These are phyloP conservation scores for Penicillium nucicola DNA, from an alignment of 495 filamentous ascomycete genomes.

Conservation along the genomic window DNA sequence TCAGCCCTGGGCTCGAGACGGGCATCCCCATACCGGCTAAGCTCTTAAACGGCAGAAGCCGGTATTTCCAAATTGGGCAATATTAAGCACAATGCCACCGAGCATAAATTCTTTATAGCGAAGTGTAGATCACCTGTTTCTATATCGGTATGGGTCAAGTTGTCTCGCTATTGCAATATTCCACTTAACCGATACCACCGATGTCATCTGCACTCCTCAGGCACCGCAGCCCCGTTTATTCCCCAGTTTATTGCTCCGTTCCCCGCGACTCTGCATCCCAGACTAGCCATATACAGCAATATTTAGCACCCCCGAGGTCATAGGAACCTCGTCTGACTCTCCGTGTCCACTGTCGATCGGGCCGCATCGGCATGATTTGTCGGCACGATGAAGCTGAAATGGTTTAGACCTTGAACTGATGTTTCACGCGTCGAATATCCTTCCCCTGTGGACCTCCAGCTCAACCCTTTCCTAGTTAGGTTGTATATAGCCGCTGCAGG, in stretches of 20 bases:
- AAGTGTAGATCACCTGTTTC: too few species aligned
- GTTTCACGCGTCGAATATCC: neutral
- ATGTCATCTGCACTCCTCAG: neutral
- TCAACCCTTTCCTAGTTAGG: constrained; percentile 14
- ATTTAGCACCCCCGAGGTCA: constrained; percentile 2
- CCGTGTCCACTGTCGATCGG: neutral
- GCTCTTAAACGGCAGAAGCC: constrained; percentile 7
- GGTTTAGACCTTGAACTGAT: constrained; percentile 3
- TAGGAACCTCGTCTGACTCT: neutral
- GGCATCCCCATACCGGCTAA: constrained; percentile 5
- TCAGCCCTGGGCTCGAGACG: neutral
- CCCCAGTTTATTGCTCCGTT: constrained; percentile 6
- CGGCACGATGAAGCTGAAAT: neutral
- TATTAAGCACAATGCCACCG: constrained; percentile 4
- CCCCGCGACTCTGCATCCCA: neutral
- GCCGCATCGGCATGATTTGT: constrained; percentile 11
- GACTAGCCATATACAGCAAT: constrained; percentile 8
- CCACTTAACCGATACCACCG: neutral
- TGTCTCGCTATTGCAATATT: too few species aligned
- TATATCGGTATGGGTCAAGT: too few species aligned
- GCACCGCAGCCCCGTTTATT: neutral
- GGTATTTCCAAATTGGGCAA: constrained; percentile 6
- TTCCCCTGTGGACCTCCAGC: constrained; percentile 12
- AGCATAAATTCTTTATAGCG: too few species aligned
- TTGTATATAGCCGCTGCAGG: constrained; percentile 11